phyloP scores from a whole-genome alignment of 2,329 filamentous ascomycete species.

The Pyrenophora tritici-repentis region DNA sequence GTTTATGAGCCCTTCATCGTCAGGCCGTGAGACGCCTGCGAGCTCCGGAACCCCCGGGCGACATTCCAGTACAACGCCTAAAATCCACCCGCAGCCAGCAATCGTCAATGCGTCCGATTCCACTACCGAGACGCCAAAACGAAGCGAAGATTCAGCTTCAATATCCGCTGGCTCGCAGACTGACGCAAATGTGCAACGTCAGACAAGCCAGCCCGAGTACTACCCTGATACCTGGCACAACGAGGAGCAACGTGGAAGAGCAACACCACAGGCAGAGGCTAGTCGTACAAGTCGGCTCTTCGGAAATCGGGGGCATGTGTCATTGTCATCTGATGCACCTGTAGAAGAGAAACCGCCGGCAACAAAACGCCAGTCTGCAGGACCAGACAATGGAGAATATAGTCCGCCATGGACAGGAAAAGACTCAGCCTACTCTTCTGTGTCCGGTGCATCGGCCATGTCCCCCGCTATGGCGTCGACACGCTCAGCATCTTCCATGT shows the following conservation, averaged over 20 bases:
- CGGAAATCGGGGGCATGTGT: conserved; percentile 20
- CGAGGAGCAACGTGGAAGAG: conserved; percentile 23
- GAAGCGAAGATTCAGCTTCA: conserved; percentile 21
- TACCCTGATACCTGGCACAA: conserved; percentile 30
- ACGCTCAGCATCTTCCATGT: conserved; percentile 38
- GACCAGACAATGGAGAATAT: conserved; percentile 24
- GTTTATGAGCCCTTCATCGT: conserved; percentile 27
- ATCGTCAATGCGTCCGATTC: conserved; percentile 26
- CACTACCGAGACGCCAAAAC: conserved; percentile 26
- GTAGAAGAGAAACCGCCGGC: conserved; percentile 17
- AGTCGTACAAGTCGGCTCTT: conserved; percentile 17
- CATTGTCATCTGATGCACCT: conserved; percentile 16
- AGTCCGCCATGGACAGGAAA: conserved; percentile 44
- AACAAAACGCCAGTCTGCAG: conserved; percentile 13
- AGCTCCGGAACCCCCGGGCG: conserved; percentile 19
- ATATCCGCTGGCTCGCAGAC: conserved; percentile 15
- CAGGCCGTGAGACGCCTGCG: conserved; percentile 20
- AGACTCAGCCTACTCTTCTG: conserved; percentile 48
- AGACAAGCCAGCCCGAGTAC: conserved; percentile 24
- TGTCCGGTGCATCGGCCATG: conserved; percentile 42
- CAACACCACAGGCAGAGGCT: conserved; percentile 18
- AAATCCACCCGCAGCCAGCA: conserved; percentile 22
- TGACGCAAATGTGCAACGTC: conserved; percentile 25
- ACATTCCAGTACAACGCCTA: conserved; percentile 20
- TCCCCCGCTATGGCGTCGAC: conserved; percentile 33